A percentile compares a stretch with the other conserved stretches of the same genome.
phyloP scores from a whole-genome alignment of 306 rosid species.

The Chamaecrista fasciculata region DNA sequence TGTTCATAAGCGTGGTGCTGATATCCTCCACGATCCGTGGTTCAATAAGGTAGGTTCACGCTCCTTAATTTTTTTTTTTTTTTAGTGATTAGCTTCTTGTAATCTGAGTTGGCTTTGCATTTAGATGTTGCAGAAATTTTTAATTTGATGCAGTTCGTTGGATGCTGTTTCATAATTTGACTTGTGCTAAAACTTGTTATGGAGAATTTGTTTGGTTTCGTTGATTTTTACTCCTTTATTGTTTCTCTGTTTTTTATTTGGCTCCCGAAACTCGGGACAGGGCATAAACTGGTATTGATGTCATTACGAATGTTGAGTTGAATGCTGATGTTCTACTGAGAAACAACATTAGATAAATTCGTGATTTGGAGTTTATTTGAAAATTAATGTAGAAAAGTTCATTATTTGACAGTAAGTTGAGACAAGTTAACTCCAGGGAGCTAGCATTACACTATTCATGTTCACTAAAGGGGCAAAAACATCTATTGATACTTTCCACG shows the following conservation, averaged over 20 bases:
- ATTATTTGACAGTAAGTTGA: background rate
- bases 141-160: background rate
- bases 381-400: background rate
- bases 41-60: constrained; percentile 95
- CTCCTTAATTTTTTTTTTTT: background rate
- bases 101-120: background rate
- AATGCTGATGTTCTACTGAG: background rate
- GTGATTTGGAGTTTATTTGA: constrained; percentile 4
- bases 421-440: background rate
- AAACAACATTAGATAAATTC: background rate
- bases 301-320: background rate
- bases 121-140: background rate
- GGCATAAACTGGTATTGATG: background rate
- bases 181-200: background rate
- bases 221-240: background rate
- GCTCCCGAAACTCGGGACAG: background rate
- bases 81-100: background rate
- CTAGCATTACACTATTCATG: too few relatives aligned
- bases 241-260: too few relatives aligned
- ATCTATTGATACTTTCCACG: background rate
- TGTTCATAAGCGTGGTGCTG: constrained; percentile 97
- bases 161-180: background rate
- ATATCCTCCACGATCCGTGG: constrained; percentile 99
- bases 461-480: background rate
- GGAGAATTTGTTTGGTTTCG: background rate